Base-by-base conservation (phyloP, 2,329 filamentous ascomycete species). In the Fusarium phyllophilum region DNA sequence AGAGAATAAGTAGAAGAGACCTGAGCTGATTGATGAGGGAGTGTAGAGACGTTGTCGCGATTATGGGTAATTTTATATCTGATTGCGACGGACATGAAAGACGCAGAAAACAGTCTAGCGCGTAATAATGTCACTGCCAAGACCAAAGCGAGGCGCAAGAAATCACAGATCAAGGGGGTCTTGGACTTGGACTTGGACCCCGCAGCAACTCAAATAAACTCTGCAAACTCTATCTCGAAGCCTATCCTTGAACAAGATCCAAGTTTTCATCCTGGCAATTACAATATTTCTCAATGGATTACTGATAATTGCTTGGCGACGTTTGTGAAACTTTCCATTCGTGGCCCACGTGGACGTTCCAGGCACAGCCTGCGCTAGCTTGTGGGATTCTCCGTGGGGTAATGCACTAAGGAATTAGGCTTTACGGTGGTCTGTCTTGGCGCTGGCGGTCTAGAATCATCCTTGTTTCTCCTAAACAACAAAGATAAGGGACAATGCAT, bases 81-180 rank as follows among this genome's bases (percentile, higher is more conserved):
- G 3, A 68, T 68, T 68, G 26, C 31, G 66, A 68, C 26, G 22
- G 14, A 18, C 55, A 24, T 60, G 13, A 49, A 48, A 24, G 46
- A 18, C 24, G 20, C 36, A 34, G n/a, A 68, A 42, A 31, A 10
- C 8, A 59, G 46, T 36, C 24, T 66, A 59, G 45, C 45, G 42
- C 34, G 10, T 6, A 31, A 20, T 34, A n/a, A 61, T 72, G 64
- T 72, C 69, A 72, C 63, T 39, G 68, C 68, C 68, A 72, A 72
- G 63, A 48, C 24, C 22, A 15, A 8, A 9, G 11, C 9, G 38
- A 42, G 51, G 51, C 64, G 62, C 62, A 39, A 24, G 26, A 41
- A 2, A 10, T 5, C 44, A 34, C 39, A 15, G 29, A 46, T 18
- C 33, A 52, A 0, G n/a, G 17, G 31, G 31, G 49, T 24, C 11